phyloP scores from a whole-genome alignment of 2,329 filamentous ascomycete genomes.

The Lachnellula subtilissima region DNA sequence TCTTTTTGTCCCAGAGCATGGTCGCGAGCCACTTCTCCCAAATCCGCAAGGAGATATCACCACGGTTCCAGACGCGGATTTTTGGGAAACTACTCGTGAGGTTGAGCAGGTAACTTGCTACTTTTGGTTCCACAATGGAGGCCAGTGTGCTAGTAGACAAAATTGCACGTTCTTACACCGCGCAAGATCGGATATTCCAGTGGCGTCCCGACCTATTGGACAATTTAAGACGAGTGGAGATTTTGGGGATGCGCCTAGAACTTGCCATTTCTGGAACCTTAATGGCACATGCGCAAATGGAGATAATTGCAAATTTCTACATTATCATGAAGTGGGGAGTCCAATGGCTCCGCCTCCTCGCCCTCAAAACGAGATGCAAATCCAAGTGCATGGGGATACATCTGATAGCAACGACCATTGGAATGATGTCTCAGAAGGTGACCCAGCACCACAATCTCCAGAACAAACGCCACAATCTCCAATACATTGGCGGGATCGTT shows the following conservation, averaged over 20 bases:
- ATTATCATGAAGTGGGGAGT: constrained; percentile 4
- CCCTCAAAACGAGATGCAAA: neutral
- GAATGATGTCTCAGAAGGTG: neutral
- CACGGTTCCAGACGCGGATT: neutral
- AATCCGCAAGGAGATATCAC: neutral
- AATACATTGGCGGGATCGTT: neutral
- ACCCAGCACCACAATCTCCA: neutral
- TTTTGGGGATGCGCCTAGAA: neutral
- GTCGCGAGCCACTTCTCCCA: too few relatives aligned
- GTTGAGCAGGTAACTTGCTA: constrained; percentile 10
- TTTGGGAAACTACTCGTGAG: neutral
- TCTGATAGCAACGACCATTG: neutral
- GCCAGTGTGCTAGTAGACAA: neutral
- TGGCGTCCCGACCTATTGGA: neutral
- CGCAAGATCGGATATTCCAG: neutral
- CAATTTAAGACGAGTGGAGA: neutral
- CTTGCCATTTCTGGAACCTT: neutral
- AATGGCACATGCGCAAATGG: constrained; percentile 6
- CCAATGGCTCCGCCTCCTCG: constrained; percentile 1
- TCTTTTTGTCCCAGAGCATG: constrained; percentile 7
- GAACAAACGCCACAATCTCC: neutral
- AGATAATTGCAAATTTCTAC: constrained; percentile 11
- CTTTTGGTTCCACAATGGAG: constrained; percentile 9
- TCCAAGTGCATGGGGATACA: neutral
- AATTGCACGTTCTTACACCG: neutral